These are phyloP conservation scores for Coemansia sp. DNA, from an alignment of 192 early-diverging fungal species.

Conservation along the genomic window DNA sequence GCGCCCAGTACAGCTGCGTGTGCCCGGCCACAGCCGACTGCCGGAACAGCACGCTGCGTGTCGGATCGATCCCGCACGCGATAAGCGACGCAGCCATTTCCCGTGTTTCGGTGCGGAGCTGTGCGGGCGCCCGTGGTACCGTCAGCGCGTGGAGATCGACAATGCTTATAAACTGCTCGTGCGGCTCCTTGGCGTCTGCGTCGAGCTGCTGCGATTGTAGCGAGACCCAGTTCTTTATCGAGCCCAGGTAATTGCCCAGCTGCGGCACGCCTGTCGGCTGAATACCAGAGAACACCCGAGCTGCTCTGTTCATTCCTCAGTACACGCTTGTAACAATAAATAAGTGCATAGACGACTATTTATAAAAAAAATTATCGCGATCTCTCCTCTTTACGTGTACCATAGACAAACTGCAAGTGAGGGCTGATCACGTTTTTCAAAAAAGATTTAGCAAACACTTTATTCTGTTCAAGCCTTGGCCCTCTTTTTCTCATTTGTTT, in stretches of 20 bases:
- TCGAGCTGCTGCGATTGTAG: conserved; percentile 58
- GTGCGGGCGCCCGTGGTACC: conserved; percentile 62
- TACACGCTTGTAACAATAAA: no score
- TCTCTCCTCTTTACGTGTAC: no score
- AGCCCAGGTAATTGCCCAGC: conserved; percentile 93
- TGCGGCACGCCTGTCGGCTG: conserved; percentile 94
- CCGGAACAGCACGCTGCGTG: conserved; percentile 72
- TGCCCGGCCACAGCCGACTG: conserved; percentile 80
- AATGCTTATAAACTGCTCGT: conserved; percentile 67
- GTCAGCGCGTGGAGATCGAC: conserved; percentile 94
- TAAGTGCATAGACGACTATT: no score
- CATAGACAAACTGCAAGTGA: no score
- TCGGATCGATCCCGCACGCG: conserved; percentile 81
- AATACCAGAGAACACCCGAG: conserved; percentile 76
- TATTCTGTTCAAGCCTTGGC: no score
- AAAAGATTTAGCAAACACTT: no score
- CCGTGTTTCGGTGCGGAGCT: conserved; percentile 59
- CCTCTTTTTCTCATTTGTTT: no score
- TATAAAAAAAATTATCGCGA: no score
- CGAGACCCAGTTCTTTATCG: conserved; percentile 79
- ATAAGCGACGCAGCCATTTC: conserved; percentile 78
- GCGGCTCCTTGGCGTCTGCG: conserved; percentile 16
- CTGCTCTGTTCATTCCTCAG: conserved; percentile 3
- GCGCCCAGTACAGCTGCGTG: conserved; percentile 79
- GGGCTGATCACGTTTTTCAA: no score